Evolutionary conservation across 2,329 filamentous ascomycete species (phyloP).

Genomic region (Dryadomyces sulphureus): DNA sequence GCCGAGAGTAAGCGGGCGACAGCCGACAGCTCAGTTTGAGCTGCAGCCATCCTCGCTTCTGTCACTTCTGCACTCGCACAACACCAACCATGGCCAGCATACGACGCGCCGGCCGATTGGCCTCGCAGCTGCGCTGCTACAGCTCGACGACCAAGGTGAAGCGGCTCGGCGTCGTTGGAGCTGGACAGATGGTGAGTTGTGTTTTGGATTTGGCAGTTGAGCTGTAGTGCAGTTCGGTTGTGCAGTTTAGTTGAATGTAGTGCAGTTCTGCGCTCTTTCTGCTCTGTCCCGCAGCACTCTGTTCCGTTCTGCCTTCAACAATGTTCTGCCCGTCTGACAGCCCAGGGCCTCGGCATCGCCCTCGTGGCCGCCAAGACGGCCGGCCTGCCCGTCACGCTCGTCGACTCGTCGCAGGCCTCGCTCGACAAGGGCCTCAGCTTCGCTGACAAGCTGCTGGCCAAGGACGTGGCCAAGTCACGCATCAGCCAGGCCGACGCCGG

Average conservation of each 20-base stretch:
- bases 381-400: slow-evolving; percentile 65
- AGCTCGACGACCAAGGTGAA: slow-evolving; percentile 69
- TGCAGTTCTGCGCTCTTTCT: too few species aligned
- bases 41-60: not conserved
- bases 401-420: slow-evolving; percentile 73
- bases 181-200: slow-evolving; percentile 76
- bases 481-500: slow-evolving; percentile 73
- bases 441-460: slow-evolving; percentile 85
- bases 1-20: slow-evolving; percentile 1
- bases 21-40: not conserved
- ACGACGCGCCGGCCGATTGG: slow-evolving; percentile 14
- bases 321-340: not conserved
- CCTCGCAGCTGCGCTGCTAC: slow-evolving; percentile 43
- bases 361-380: slow-evolving; percentile 82
- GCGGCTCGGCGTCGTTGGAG: slow-evolving; percentile 79
- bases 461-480: slow-evolving; percentile 78
- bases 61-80: not conserved
- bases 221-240: too few species aligned
- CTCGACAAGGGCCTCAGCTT: slow-evolving; percentile 84
- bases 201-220: too few species aligned
- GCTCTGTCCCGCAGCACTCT: too few species aligned
- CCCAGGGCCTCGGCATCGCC: slow-evolving; percentile 83
- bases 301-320: too few species aligned
- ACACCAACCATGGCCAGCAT: slow-evolving; percentile 4
- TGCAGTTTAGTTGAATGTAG: too few species aligned